Conservation (phyloP, 2,329 filamentous ascomycete genomes). For the Apiospora rasikravindrae region DNA sequence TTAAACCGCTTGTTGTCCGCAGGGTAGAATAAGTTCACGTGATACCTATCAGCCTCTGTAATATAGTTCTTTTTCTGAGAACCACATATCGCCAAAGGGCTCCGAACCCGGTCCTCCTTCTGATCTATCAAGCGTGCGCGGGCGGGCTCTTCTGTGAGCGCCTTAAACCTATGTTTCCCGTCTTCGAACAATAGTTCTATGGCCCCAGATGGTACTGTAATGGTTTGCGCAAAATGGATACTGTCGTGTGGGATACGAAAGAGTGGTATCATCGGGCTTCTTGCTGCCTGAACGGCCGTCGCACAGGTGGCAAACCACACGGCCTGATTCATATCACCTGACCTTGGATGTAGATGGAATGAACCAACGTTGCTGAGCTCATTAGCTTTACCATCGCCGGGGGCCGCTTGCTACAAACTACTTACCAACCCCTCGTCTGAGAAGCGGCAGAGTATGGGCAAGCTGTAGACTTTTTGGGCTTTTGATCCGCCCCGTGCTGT, state of each 20-base stretch:
- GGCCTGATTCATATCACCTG: not conserved
- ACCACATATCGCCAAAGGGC: too few species aligned
- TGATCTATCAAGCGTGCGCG: too few species aligned
- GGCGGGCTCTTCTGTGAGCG: too few species aligned
- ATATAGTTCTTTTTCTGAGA: too few species aligned
- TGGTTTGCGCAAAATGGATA: not conserved
- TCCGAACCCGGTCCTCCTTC: too few species aligned
- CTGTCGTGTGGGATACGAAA: constrained; percentile 2
- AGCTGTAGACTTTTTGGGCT: not conserved
- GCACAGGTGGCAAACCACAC: constrained; percentile 15
- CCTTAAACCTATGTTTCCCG: too few species aligned
- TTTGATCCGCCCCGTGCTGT: not conserved
- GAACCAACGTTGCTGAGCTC: not conserved
- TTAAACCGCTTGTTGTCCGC: too few species aligned
- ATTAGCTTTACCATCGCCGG: not conserved
- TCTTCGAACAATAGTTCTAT: too few species aligned
- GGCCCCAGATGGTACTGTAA: too few species aligned
- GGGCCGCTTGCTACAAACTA: not conserved
- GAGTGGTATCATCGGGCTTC: not conserved
- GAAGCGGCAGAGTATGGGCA: not conserved
- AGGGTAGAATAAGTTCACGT: too few species aligned
- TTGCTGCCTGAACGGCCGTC: not conserved
- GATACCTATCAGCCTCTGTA: too few species aligned
- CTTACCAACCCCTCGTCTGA: not conserved
- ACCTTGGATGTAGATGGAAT: not conserved